Evolutionary conservation across 169 alveolate species (phyloP).

Genomic region (Plasmodium gonderi): DNA sequence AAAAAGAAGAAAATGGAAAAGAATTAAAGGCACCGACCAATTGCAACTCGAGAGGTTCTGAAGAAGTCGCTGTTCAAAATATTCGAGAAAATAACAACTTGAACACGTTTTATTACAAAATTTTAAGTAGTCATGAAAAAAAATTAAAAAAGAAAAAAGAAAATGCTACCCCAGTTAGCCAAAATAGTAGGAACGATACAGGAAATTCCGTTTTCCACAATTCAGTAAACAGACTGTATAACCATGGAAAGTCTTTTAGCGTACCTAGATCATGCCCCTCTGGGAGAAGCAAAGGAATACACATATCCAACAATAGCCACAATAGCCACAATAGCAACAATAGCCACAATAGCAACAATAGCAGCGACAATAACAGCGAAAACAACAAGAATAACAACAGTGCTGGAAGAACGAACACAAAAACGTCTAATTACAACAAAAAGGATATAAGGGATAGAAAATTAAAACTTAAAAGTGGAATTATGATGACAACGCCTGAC

Average conservation of each 20-base stretch:
- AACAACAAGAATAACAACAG: background rate
- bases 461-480: background rate
- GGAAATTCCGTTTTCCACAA: slow-evolving; percentile 2
- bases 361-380: too few relatives aligned
- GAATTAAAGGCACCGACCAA: slow-evolving; percentile 5
- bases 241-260: background rate
- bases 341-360: too few relatives aligned
- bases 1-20: background rate
- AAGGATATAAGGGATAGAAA: background rate
- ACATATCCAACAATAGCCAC: too few relatives aligned
- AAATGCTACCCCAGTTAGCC: background rate
- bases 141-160: background rate
- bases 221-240: background rate
- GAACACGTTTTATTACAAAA: slow-evolving; percentile 44
- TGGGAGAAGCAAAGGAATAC: background rate
- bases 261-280: background rate
- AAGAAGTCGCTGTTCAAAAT: background rate
- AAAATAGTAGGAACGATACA: background rate
- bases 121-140: slow-evolving; percentile 45
- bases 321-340: too few relatives aligned
- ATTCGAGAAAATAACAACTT: background rate
- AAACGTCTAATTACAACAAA: background rate
- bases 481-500: background rate
- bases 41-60: background rate
- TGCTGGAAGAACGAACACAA: background rate